phyloP scores from a whole-genome alignment of 116 monocot genomes.

The Trichopus zeylanicus region DNA sequence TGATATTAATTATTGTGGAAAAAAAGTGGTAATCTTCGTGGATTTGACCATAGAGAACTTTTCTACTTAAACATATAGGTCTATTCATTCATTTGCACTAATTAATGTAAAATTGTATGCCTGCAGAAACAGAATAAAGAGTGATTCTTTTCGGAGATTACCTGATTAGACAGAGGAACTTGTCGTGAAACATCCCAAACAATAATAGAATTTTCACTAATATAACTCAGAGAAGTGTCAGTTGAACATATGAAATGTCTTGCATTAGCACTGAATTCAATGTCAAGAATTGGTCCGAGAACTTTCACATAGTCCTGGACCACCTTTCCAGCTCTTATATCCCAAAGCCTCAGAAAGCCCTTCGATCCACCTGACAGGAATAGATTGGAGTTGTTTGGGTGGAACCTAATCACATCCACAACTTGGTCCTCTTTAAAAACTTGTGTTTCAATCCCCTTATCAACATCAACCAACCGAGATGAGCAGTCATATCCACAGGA shows the following conservation, averaged over 20 bases:
- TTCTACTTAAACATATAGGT: too few species aligned
- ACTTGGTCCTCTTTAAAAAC: conserved; percentile 68
- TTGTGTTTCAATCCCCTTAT: conserved; percentile 58
- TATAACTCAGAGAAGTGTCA: conserved; percentile 66
- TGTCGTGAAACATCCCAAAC: conserved; percentile 79
- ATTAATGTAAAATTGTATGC: too few species aligned
- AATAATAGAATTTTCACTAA: conserved; percentile 80
- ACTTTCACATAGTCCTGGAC: conserved; percentile 51
- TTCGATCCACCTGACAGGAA: conserved; percentile 82
- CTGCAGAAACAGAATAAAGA: too few species aligned
- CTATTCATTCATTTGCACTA: too few species aligned
- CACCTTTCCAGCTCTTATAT: conserved; percentile 43
- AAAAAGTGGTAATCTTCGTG: too few species aligned
- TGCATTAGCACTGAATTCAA: conserved; percentile 77
- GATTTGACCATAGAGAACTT: too few species aligned
- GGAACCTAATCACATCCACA: conserved; percentile 60
- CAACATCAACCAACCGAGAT: conserved; percentile 68
- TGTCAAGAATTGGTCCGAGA: conserved; percentile 75
- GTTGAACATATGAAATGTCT: conserved; percentile 72
- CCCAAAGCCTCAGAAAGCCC: conserved; percentile 78
- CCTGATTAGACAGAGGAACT: conserved; percentile 86
- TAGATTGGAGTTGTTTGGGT: conserved; percentile 47
- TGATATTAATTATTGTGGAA: too few species aligned
- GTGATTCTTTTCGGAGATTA: too few species aligned
- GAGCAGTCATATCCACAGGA: conserved; percentile 89